Percentiles rank a stretch among this genome's conserved stretches.
Evolutionary conservation across 345 rosid species (phyloP).

Genomic region (Durio zibethinus): DNA sequence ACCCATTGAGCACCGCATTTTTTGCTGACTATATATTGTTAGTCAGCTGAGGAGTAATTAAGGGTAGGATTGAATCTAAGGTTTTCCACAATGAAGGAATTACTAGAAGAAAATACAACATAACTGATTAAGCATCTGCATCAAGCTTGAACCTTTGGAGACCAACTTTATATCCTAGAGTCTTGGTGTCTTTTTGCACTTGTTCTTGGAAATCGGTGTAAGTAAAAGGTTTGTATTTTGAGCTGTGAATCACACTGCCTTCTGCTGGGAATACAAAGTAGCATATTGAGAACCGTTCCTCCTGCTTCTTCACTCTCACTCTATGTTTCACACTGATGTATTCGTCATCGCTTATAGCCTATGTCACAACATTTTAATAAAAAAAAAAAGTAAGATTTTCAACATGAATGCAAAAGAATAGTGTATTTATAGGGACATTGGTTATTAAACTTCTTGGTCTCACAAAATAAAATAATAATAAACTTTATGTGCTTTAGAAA

Average conservation of each 20-base stretch:
- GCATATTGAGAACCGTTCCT: constrained; percentile 66
- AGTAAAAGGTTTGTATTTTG: constrained; percentile 68
- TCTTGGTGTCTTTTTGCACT: constrained; percentile 59
- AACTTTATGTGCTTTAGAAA: too few relatives aligned
- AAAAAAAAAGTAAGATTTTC: neutral
- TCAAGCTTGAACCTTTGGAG: constrained; percentile 54
- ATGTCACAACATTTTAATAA: neutral
- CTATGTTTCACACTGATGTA: constrained; percentile 64
- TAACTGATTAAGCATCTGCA: neutral
- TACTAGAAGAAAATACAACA: neutral
- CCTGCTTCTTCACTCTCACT: constrained; percentile 40
- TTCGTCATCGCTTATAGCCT: constrained; percentile 75
- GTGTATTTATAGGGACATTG: too few relatives aligned
- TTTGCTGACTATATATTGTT: neutral
- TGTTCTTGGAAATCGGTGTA: constrained; percentile 64
- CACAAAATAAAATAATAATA: too few relatives aligned
- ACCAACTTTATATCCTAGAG: constrained; percentile 62
- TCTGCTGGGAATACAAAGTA: constrained; percentile 75
- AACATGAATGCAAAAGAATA: neutral
- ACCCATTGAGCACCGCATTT: neutral
- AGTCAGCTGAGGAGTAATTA: neutral
- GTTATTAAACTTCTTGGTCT: too few relatives aligned
- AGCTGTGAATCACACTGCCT: constrained; percentile 48
- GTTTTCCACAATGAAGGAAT: neutral
- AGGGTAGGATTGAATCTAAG: neutral